Conservation (phyloP, 352 stramenopile species). For the Phytopythium oedochilum region DNA sequence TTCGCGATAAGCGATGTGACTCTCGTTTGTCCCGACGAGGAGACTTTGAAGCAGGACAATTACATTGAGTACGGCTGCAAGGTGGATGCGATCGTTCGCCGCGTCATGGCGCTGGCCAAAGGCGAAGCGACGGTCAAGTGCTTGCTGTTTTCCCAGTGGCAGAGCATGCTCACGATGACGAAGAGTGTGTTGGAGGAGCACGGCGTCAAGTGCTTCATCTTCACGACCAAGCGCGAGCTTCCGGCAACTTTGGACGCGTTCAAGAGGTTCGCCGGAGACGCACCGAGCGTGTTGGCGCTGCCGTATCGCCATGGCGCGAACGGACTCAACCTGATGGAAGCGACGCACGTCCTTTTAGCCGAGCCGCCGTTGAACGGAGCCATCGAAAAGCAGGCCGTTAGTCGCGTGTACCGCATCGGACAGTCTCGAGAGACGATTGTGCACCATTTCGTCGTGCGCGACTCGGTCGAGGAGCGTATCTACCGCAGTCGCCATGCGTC, state of each 20-base stretch:
- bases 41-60: not conserved
- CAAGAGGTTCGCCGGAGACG: conserved; percentile 21
- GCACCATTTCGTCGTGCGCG: conserved; percentile 84
- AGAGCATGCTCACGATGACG: conserved; percentile 69
- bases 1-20: conserved; percentile 6
- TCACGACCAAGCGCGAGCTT: conserved; percentile 47
- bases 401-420: conserved; percentile 87
- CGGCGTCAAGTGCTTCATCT: conserved; percentile 66
- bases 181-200: conserved; percentile 20
- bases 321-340: conserved; percentile 88
- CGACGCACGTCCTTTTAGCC: conserved; percentile 88
- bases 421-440: conserved; percentile 80
- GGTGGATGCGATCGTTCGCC: conserved; percentile 52
- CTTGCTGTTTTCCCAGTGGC: conserved; percentile 91
- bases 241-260: conserved; percentile 40
- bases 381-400: conserved; percentile 87
- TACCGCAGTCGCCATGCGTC: conserved; percentile 18
- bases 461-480: conserved; percentile 89
- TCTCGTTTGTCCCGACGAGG: not conserved
- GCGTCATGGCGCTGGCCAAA: conserved; percentile 39
- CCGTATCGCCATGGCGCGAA: conserved; percentile 88
- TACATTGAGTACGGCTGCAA: conserved; percentile 52
- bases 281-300: conserved; percentile 59
- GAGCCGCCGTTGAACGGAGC: conserved; percentile 85
- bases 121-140: conserved; percentile 70